These are phyloP conservation scores for Zizania latifolia DNA, from an alignment of 176 grass and related monocot genomes.

Conservation along the genomic window DNA sequence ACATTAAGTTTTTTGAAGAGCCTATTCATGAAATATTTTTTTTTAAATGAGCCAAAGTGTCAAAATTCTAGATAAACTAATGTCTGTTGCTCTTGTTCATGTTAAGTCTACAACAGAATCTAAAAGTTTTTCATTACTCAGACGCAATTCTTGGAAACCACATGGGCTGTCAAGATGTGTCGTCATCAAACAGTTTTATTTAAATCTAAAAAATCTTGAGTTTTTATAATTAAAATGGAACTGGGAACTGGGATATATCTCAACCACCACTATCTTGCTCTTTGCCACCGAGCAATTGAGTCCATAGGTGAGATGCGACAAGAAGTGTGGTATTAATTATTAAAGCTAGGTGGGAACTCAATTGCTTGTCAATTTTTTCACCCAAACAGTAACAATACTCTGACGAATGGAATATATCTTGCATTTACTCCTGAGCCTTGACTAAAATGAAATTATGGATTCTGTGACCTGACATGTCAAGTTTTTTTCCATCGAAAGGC, in stretches of 20 bases:
- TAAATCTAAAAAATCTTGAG: background rate
- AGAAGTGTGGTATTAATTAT: background rate
- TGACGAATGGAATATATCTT: background rate
- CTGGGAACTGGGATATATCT: background rate
- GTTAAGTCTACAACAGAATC: too few species aligned
- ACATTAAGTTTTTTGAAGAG: too few species aligned
- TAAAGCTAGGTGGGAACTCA: background rate
- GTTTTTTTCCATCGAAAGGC: conserved; percentile 37
- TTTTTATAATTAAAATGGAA: background rate
- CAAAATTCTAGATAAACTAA: too few species aligned
- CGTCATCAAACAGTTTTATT: background rate
- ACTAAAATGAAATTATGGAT: background rate
- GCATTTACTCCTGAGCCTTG: conserved; percentile 20
- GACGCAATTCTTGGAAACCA: too few species aligned
- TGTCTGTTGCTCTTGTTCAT: too few species aligned
- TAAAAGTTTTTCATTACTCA: too few species aligned
- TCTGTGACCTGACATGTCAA: conserved; percentile 6
- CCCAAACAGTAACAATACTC: background rate
- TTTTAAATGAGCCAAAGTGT: too few species aligned
- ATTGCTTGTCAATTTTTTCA: conserved; percentile 6
- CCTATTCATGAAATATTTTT: too few species aligned
- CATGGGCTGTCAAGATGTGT: background rate
- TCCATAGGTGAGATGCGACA: background rate
- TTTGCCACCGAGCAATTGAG: background rate
- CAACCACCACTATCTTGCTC: background rate